phyloP scores from a whole-genome alignment of 1,284 basidiomycete species.

The Athelia psychrophila region DNA sequence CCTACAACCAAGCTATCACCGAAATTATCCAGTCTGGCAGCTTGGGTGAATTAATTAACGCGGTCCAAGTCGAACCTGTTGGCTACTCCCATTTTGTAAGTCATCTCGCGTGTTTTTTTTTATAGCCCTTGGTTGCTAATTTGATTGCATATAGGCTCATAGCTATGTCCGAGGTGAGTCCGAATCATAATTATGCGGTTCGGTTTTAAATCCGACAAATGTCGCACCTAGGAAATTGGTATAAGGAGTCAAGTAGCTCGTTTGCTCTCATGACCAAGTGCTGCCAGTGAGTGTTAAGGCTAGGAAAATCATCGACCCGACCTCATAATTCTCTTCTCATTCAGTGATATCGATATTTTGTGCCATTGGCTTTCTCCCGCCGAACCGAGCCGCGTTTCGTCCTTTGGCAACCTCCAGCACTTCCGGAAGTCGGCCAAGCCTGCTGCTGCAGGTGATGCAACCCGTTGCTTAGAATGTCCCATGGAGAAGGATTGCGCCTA shows the following conservation, averaged over 20 bases:
- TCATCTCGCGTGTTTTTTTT: no score
- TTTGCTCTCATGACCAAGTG: slow-evolving; percentile 87
- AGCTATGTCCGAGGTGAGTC: slow-evolving; percentile 60
- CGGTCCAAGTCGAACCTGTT: slow-evolving; percentile 75
- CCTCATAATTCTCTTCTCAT: slow-evolving; percentile 5
- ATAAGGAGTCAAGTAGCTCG: slow-evolving; percentile 62
- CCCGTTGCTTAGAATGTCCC: slow-evolving; percentile 72
- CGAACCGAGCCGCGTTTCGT: slow-evolving; percentile 66
- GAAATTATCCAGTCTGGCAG: slow-evolving; percentile 66
- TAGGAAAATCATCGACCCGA: background rate
- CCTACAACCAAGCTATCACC: slow-evolving; percentile 71
- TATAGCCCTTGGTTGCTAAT: no score
- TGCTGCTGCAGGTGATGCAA: slow-evolving; percentile 57
- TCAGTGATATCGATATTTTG: slow-evolving; percentile 80
- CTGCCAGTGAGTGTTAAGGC: slow-evolving; percentile 62
- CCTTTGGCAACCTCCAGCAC: slow-evolving; percentile 81
- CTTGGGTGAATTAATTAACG: slow-evolving; percentile 77
- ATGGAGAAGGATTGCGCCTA: slow-evolving; percentile 74
- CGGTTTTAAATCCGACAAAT: no score
- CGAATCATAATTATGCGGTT: no score
- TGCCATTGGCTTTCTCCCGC: slow-evolving; percentile 73
- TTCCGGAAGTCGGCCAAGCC: slow-evolving; percentile 78
- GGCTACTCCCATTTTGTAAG: slow-evolving; percentile 70
- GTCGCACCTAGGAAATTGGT: slow-evolving; percentile 74
- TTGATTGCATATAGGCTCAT: no score